Conservation (phyloP, 2,329 filamentous ascomycete genomes). For the Thielaviopsis musarum region DNA sequence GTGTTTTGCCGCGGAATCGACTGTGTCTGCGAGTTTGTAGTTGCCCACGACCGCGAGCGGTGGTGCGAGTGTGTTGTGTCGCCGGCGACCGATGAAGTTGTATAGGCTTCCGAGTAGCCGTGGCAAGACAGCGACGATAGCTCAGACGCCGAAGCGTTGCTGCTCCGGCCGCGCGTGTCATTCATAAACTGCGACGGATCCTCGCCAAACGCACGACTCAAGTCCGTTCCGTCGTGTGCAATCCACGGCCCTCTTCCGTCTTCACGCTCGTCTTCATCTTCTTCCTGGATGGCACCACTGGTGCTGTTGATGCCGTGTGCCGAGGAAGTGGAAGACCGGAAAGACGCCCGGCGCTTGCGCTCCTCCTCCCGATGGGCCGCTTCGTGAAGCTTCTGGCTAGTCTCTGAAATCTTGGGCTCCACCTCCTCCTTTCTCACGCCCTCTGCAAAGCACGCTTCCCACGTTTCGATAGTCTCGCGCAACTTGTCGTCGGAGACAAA, state of each 20-base stretch:
- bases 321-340: not conserved
- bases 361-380: slow-evolving; percentile 30
- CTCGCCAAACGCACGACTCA: slow-evolving; percentile 70
- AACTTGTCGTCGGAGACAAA: slow-evolving; percentile 80
- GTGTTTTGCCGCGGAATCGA: not conserved
- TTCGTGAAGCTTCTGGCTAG: slow-evolving; percentile 63
- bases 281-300: slow-evolving; percentile 4
- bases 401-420: slow-evolving; percentile 52
- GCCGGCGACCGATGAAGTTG: slow-evolving; percentile 1
- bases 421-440: slow-evolving; percentile 63
- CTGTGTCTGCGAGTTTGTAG: not conserved
- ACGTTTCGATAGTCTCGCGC: slow-evolving; percentile 84
- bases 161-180: slow-evolving; percentile 12
- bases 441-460: slow-evolving; percentile 82
- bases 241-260: slow-evolving; percentile 44
- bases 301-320: not conserved
- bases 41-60: not conserved
- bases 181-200: slow-evolving; percentile 43
- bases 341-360: slow-evolving; percentile 1
- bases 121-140: slow-evolving; percentile 6
- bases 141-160: not conserved
- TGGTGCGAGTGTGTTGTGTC: not conserved
- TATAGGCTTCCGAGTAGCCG: slow-evolving; percentile 5
- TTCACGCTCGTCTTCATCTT: slow-evolving; percentile 23
- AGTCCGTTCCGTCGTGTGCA: slow-evolving; percentile 63